phyloP scores from a whole-genome alignment of 352 stramenopile genomes.

The Phytophthora crassamura region DNA sequence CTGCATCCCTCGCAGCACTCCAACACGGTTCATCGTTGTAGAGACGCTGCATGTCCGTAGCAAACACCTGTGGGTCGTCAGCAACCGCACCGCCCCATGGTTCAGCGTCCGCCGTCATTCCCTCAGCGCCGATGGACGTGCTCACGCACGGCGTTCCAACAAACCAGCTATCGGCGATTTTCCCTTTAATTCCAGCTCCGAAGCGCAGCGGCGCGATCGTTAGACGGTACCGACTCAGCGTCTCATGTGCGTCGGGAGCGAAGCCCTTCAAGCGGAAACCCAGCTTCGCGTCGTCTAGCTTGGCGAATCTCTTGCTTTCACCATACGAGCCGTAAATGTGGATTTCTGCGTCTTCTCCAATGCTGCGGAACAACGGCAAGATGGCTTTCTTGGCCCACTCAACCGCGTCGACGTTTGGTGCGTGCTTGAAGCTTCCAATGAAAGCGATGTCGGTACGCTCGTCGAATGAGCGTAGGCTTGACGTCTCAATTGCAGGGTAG shows the following conservation, averaged over 20 bases:
- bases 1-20: constrained; percentile 39
- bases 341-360: constrained; percentile 45
- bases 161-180: constrained; percentile 94
- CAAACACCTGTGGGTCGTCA: constrained; percentile 54
- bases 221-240: constrained; percentile 69
- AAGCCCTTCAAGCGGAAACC: constrained; percentile 86
- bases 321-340: constrained; percentile 91
- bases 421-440: constrained; percentile 93
- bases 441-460: constrained; percentile 81
- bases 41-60: constrained; percentile 46
- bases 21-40: constrained; percentile 56
- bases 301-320: constrained; percentile 52
- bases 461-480: constrained; percentile 27
- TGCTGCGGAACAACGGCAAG: constrained; percentile 73
- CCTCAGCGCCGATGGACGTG: constrained; percentile 91
- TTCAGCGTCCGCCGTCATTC: constrained; percentile 53
- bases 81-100: constrained; percentile 65
- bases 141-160: constrained; percentile 90
- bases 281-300: constrained; percentile 52
- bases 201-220: constrained; percentile 92
- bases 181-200: constrained; percentile 95
- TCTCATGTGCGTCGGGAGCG: constrained; percentile 75
- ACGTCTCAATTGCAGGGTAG: constrained; percentile 46
- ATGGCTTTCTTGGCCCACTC: constrained; percentile 75
- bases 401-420: constrained; percentile 92